A percentile compares a stretch with the other conserved stretches of the same genome.
phyloP scores from a whole-genome alignment of 495 filamentous ascomycete genomes.

The Aeminium ludgeri region DNA sequence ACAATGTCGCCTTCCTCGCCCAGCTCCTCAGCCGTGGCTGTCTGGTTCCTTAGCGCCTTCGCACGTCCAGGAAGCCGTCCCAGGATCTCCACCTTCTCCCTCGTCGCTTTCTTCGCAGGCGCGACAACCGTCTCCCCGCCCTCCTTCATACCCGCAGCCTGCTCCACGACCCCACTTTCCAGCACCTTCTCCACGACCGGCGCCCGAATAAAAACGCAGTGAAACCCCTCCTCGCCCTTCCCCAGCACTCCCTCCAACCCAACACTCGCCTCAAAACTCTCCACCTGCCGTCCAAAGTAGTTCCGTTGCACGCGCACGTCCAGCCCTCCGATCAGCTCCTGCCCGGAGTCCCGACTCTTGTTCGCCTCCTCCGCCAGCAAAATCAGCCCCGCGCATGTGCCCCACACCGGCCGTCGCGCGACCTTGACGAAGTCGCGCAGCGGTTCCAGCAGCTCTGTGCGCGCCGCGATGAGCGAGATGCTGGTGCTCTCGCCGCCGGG shows the following conservation, averaged over 20 bases:
- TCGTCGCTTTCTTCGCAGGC: constrained; percentile 31
- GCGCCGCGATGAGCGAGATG: constrained; percentile 71
- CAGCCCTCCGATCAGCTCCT: constrained; percentile 84
- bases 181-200: constrained; percentile 81
- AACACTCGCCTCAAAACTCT: constrained; percentile 74
- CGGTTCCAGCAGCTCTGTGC: constrained; percentile 66
- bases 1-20: constrained; percentile 64
- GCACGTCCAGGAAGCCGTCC: constrained; percentile 34
- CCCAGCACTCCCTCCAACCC: constrained; percentile 50
- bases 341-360: constrained; percentile 73
- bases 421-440: constrained; percentile 87
- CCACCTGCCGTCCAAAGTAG: constrained; percentile 83
- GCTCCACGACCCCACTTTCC: constrained; percentile 14
- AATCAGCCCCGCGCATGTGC: constrained; percentile 90
- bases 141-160: constrained; percentile 31
- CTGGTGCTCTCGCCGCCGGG: constrained; percentile 93
- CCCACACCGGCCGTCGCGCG: constrained; percentile 77
- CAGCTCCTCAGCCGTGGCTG: constrained; percentile 30
- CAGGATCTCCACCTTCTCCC: constrained; percentile 38
- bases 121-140: constrained; percentile 49
- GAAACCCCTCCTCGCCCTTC: constrained; percentile 32
- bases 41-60: constrained; percentile 22
- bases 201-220: constrained; percentile 82
- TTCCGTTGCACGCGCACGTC: constrained; percentile 89
- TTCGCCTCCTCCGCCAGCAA: constrained; percentile 79